phyloP scores from a whole-genome alignment of 1,284 basidiomycete genomes.

The Heterobasidion occidentale region DNA sequence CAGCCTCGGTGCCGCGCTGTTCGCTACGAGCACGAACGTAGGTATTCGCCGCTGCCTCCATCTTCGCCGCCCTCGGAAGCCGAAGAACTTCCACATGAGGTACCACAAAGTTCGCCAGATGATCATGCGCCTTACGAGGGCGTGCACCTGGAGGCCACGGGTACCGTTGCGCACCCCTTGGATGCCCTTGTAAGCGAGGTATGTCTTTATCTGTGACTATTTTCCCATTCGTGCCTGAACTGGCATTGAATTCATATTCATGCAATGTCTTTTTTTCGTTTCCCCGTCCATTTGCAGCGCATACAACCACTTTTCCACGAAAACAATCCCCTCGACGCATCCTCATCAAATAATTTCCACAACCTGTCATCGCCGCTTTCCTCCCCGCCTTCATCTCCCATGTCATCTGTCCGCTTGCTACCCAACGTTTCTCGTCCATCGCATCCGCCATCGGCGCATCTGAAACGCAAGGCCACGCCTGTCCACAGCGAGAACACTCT shows the following conservation, averaged over 20 bases:
- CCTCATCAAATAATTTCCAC: not conserved
- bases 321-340: not conserved
- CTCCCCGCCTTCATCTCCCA: not conserved
- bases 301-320: not conserved
- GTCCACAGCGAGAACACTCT: not conserved
- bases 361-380: not conserved
- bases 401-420: not conserved
- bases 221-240: not conserved
- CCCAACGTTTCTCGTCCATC: not conserved
- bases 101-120: not conserved
- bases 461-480: not conserved
- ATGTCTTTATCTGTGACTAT: not conserved
- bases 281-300: not conserved
- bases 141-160: not conserved
- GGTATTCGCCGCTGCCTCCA: constrained; percentile 11
- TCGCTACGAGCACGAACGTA: not conserved
- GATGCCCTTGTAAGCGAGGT: not conserved
- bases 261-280: not conserved
- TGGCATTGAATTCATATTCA: not conserved
- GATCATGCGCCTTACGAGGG: not conserved
- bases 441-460: not conserved
- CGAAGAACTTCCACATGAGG: not conserved
- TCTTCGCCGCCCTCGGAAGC: constrained; percentile 12
- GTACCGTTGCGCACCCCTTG: not conserved
- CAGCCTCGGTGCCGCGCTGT: not conserved